Evolutionary conservation across 805 yeast genomes (phyloP), one percentile per base, ranked within the genome.

Genomic region (Naumovozyma dairenensis): DNA sequence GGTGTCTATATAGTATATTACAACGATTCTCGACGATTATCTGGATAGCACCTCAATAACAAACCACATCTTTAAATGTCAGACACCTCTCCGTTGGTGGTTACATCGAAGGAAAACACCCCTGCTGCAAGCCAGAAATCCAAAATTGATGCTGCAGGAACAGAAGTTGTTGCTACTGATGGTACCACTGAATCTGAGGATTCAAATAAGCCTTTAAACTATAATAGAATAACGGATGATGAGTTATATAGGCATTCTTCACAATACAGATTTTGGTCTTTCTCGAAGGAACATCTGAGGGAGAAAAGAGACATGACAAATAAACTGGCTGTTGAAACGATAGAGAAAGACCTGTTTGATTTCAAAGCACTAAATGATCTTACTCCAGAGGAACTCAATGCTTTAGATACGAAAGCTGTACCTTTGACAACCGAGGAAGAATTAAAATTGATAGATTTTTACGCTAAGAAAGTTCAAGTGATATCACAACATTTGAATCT

Each of bases 181-280:
- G 21, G 17, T 18, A 22, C 33, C 15, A 7, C 30, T n/a, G 25
- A 6, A 12, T 25, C 25, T n/a, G 13, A 17, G 3, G 28, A 28
- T 5, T 2, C 16, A 3, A 21, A 35, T 19, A 45, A 49, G 24
- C 48, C 46, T 29, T 41, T 44, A 9, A 32, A 39, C 15, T 43
- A 46, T 35, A 52, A 54, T 28, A 56, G 67, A 34, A 67, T 81
- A 6, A 63, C 85, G 1, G 81, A 75, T 47, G 96, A 92, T 55
- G 98, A 92, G 43, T 62, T 92, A 25, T 89, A 84, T 57, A 71
- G 97, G 28, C 69, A 86, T 21, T 82, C 95, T 4, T 71, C 92
- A 1, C 98, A 89, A 60, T 89, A 69, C 53, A 65, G 80, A 33
- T 36, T 74, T 7, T 89, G 98, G 98, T 86, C 96, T 1, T 89